phyloP scores from a whole-genome alignment of 1,139 yeast species.

The Torulaspora pretoriensis region DNA sequence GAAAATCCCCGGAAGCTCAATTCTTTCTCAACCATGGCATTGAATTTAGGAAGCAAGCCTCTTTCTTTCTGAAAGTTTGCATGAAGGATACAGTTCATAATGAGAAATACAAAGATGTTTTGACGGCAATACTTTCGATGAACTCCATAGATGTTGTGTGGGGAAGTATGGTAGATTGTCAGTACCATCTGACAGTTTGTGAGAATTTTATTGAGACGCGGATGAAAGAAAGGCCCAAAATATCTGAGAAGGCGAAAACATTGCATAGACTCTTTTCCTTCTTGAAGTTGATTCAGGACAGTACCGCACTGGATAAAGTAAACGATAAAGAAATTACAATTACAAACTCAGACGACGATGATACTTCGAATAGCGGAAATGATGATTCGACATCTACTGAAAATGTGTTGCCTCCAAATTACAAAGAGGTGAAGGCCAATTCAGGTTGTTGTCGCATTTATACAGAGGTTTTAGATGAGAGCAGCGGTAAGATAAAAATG shows the following conservation, averaged over 20 bases:
- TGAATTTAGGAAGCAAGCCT: slow-evolving; percentile 70
- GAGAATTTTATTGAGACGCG: slow-evolving; percentile 69
- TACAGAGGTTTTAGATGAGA: slow-evolving; percentile 22
- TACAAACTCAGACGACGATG: slow-evolving; percentile 8
- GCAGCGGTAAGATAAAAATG: slow-evolving; percentile 28
- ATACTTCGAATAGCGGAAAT: background rate
- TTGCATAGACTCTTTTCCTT: slow-evolving; percentile 77
- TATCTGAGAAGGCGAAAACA: slow-evolving; percentile 71
- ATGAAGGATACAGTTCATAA: slow-evolving; percentile 40
- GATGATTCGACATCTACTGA: background rate
- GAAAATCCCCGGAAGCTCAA: slow-evolving; percentile 50
- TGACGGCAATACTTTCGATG: slow-evolving; percentile 83
- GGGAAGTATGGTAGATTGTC: slow-evolving; percentile 89
- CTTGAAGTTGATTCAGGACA: slow-evolving; percentile 68
- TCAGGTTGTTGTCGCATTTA: background rate
- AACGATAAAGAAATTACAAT: slow-evolving; percentile 28
- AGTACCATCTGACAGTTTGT: slow-evolving; percentile 69
- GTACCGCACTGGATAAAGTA: slow-evolving; percentile 53
- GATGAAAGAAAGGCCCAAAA: slow-evolving; percentile 58
- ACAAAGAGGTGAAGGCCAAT: too few species aligned
- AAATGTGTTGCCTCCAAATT: background rate
- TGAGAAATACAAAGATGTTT: slow-evolving; percentile 78
- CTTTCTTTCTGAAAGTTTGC: slow-evolving; percentile 62
- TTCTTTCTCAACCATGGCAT: slow-evolving; percentile 70
- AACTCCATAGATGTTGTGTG: slow-evolving; percentile 83